These are phyloP conservation scores for Alternaria conjuncta DNA, from an alignment of 2,329 filamentous ascomycete genomes.

Conservation along the genomic window DNA sequence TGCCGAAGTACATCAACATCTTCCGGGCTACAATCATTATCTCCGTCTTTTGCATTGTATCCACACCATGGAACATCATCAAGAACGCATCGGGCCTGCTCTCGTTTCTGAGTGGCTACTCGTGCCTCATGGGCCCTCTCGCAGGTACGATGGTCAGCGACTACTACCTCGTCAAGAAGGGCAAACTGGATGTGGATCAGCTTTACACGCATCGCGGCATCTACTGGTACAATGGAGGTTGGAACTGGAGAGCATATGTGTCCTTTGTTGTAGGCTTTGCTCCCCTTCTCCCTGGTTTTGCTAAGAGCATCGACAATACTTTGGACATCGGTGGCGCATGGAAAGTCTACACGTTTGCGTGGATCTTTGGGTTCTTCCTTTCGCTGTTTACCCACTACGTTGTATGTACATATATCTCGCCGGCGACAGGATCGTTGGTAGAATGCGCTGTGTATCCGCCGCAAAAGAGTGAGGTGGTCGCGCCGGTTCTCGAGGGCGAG, in stretches of 20 bases:
- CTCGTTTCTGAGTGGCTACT: conserved; percentile 46
- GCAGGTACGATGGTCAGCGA: conserved; percentile 45
- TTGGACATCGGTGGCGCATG: conserved; percentile 50
- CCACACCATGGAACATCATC: conserved; percentile 48
- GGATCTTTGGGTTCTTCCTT: conserved; percentile 51
- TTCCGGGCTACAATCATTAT: conserved; percentile 45
- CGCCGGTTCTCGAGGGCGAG: conserved; percentile 29
- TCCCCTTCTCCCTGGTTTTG: conserved; percentile 48
- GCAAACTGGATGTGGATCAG: conserved; percentile 43
- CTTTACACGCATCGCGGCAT: conserved; percentile 42
- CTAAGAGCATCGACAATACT: conserved; percentile 46
- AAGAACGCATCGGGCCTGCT: conserved; percentile 45
- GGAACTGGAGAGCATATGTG: conserved; percentile 45
- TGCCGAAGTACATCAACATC: conserved; percentile 47
- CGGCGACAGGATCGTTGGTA: conserved; percentile 40
- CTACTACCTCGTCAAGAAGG: conserved; percentile 46
- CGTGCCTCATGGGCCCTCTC: conserved; percentile 46
- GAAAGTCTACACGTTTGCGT: conserved; percentile 53
- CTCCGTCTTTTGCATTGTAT: conserved; percentile 43
- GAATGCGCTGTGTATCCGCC: conserved; percentile 49
- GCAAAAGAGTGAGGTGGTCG: conserved; percentile 37
- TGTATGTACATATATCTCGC: conserved; percentile 51
- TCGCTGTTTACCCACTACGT: conserved; percentile 48
- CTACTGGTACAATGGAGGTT: conserved; percentile 43
- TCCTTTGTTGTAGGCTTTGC: conserved; percentile 42